These are phyloP conservation scores for Begonia peltatifolia DNA, from an alignment of 306 rosid species.

Conservation along the genomic window DNA sequence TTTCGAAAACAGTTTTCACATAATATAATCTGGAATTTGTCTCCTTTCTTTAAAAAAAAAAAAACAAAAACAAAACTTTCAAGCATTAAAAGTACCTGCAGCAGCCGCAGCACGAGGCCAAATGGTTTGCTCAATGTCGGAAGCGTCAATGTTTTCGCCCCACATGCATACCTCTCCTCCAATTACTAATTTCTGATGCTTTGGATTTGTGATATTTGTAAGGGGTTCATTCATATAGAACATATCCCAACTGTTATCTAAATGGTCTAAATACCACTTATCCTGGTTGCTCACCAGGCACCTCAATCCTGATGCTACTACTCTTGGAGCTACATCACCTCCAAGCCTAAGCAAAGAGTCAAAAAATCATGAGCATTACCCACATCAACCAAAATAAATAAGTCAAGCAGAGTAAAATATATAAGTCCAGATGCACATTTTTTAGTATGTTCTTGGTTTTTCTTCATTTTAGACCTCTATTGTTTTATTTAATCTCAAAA, in stretches of 20 bases:
- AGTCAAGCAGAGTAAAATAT: neutral
- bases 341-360: conserved; percentile 17
- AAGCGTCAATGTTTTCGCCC: conserved; percentile 26
- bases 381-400: neutral
- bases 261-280: conserved; percentile 33
- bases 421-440: neutral
- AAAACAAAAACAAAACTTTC: neutral
- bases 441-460: no score
- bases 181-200: conserved; percentile 18
- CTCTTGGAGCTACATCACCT: conserved; percentile 22
- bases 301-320: conserved; percentile 25
- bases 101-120: conserved; percentile 48
- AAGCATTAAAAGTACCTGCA: conserved; percentile 16
- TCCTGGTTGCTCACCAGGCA: conserved; percentile 44
- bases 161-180: conserved; percentile 42
- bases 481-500: neutral
- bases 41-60: no score
- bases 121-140: conserved; percentile 29
- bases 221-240: conserved; percentile 33
- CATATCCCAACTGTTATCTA: conserved; percentile 24
- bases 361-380: no score
- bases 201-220: conserved; percentile 13
- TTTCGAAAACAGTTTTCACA: no score
- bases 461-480: no score
- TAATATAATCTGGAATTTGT: no score